Percentiles rank a stretch among this genome's conserved stretches.
phyloP scores from a whole-genome alignment of 768 basidiomycete species.

The Infundibulicybe gibba region DNA sequence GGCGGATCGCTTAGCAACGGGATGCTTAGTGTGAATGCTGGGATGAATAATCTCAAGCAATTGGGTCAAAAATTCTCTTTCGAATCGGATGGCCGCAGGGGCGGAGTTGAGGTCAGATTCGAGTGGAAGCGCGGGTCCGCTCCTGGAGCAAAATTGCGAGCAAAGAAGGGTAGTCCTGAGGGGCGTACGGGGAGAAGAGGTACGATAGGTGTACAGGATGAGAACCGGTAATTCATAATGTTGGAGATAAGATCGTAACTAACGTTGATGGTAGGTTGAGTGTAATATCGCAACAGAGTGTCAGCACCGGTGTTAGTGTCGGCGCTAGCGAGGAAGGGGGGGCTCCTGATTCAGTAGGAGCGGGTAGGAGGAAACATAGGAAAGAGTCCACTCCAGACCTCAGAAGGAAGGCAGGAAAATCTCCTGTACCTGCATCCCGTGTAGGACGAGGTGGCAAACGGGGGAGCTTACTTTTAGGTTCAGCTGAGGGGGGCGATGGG shows the following conservation, averaged over 20 bases:
- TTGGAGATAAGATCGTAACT: constrained; percentile 1
- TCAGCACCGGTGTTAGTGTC: constrained; percentile 24
- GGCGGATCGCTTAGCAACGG: constrained; percentile 24
- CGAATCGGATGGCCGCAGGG: constrained; percentile 16
- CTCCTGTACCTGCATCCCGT: too few species aligned
- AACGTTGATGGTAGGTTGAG: constrained; percentile 29
- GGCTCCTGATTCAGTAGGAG: not conserved
- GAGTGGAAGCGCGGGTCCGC: constrained; percentile 63
- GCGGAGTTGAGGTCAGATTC: constrained; percentile 66
- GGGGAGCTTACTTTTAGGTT: not conserved
- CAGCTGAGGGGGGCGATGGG: constrained; percentile 5
- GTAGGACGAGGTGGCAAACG: constrained; percentile 7
- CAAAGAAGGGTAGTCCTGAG: constrained; percentile 11
- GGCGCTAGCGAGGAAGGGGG: constrained; percentile 16
- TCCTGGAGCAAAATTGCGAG: constrained; percentile 6
- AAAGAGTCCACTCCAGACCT: not conserved
- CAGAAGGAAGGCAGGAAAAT: not conserved
- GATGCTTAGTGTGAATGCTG: not conserved
- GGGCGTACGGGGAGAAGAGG: constrained; percentile 40
- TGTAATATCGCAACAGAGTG: constrained; percentile 34
- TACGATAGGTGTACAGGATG: constrained; percentile 28
- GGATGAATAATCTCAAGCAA: constrained; percentile 1
- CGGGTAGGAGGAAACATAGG: not conserved
- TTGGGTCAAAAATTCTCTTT: not conserved
- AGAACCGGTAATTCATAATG: constrained; percentile 7